phyloP scores from a whole-genome alignment of 2,329 filamentous ascomycete species.

The Pseudopyrenochaeta lycopersici region DNA sequence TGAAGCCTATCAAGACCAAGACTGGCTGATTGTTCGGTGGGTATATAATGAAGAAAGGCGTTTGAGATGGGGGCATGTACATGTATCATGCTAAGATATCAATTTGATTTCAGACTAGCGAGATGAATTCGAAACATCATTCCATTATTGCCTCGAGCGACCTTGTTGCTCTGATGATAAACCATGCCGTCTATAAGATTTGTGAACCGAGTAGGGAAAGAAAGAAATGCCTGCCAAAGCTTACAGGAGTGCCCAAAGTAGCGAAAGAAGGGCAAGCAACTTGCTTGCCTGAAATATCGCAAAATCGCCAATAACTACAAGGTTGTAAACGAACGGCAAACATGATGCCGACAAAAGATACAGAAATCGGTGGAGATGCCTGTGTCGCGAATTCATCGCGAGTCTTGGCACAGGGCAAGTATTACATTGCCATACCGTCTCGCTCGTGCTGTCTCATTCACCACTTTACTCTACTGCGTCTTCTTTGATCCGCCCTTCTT shows the following conservation, averaged over 20 bases:
- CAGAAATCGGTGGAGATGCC: neutral
- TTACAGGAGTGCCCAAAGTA: neutral
- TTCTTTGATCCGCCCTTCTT: constrained; percentile 34
- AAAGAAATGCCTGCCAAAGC: neutral
- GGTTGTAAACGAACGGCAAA: constrained; percentile 2
- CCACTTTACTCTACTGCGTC: constrained; percentile 25
- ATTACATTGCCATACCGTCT: neutral
- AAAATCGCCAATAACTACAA: constrained; percentile 12
- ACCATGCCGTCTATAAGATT: no score
- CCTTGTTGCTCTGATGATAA: no score
- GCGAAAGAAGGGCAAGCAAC: no score
- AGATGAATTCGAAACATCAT: no score
- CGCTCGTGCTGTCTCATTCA: neutral
- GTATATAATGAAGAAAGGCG: neutral
- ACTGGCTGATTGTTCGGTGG: neutral
- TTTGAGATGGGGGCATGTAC: neutral
- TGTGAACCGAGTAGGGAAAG: neutral
- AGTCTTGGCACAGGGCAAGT: neutral
- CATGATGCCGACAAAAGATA: neutral
- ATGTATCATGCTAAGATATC: neutral
- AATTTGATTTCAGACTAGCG: no score
- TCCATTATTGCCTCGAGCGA: no score
- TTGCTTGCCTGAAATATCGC: no score
- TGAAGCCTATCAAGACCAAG: constrained; percentile 43
- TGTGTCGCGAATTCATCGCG: neutral